These are phyloP conservation scores for Schizosaccharomyces versatilis DNA, from an alignment of 1,139 yeast genomes.

Conservation along the genomic window DNA sequence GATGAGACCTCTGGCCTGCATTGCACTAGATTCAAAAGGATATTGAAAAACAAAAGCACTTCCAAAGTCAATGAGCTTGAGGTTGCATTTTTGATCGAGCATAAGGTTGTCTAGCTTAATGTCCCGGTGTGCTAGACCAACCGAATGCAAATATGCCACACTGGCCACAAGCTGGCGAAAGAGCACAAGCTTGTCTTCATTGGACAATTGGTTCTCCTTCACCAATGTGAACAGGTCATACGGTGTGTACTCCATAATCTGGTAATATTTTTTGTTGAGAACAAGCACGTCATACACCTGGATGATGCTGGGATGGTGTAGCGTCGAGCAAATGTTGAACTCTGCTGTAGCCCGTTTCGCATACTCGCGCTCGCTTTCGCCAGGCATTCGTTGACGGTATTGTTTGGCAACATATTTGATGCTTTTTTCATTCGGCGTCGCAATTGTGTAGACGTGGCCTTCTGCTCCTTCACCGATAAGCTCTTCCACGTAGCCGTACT, in stretches of 20 bases:
- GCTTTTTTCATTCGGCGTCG: slow-evolving; percentile 56
- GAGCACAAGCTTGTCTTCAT: slow-evolving; percentile 70
- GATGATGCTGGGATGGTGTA: slow-evolving; percentile 82
- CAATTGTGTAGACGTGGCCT: slow-evolving; percentile 72
- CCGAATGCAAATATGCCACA: slow-evolving; percentile 53
- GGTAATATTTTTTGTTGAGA: slow-evolving; percentile 67
- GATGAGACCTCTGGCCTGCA: slow-evolving; percentile 76
- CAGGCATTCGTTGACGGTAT: slow-evolving; percentile 63
- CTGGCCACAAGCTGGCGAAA: slow-evolving; percentile 72
- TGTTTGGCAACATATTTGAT: slow-evolving; percentile 82
- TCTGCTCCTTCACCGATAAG: slow-evolving; percentile 95
- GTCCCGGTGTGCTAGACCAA: slow-evolving; percentile 91
- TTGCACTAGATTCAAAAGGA: slow-evolving; percentile 61
- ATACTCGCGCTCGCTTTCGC: slow-evolving; percentile 71
- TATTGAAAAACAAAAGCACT: slow-evolving; percentile 84
- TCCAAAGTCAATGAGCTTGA: slow-evolving; percentile 87
- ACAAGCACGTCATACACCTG: slow-evolving; percentile 81
- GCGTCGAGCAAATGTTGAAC: slow-evolving; percentile 85
- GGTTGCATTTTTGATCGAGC: slow-evolving; percentile 60
- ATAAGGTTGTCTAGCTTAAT: slow-evolving; percentile 88
- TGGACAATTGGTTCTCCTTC: slow-evolving; percentile 86
- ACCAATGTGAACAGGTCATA: slow-evolving; percentile 81
- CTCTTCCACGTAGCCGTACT: slow-evolving; percentile 76
- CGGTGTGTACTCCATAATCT: slow-evolving; percentile 94
- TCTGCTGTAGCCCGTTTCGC: slow-evolving; percentile 91